These are phyloP conservation scores for Begonia masoniana DNA, from an alignment of 306 rosid species.

Conservation along the genomic window DNA sequence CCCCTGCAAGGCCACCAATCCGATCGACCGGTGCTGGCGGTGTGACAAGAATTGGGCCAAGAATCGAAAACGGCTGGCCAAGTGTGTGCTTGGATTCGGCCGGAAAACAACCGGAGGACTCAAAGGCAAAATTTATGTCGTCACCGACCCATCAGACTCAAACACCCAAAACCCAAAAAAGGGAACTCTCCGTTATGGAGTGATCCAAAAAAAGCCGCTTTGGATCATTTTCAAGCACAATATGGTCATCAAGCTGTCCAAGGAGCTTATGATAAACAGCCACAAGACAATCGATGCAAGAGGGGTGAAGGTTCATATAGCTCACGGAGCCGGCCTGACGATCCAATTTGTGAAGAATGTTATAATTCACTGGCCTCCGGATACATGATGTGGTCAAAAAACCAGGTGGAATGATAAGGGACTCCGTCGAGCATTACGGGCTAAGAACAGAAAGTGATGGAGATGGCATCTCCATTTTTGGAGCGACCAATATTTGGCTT, in stretches of 20 bases:
- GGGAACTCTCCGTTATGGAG: conserved; percentile 55
- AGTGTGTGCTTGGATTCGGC: conserved; percentile 62
- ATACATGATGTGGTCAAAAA: conserved; percentile 14
- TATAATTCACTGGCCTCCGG: conserved; percentile 49
- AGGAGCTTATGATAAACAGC: conserved; percentile 43
- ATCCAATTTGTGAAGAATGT: conserved; percentile 39
- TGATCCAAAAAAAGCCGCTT: conserved; percentile 33
- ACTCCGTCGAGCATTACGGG: conserved; percentile 37
- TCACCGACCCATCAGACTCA: conserved; percentile 46
- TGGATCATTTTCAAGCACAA: conserved; percentile 54
- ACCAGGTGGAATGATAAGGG: conserved; percentile 56
- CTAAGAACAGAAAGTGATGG: conserved; percentile 45
- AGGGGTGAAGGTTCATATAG: conserved; percentile 44
- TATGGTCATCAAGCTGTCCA: conserved; percentile 41
- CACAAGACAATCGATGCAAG: conserved; percentile 90
- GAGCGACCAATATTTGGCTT: conserved; percentile 61
- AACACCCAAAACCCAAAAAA: conserved; percentile 28
- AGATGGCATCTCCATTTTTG: conserved; percentile 58
- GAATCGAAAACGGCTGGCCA: conserved; percentile 35
- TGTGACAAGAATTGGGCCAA: conserved; percentile 45
- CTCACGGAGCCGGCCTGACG: conserved; percentile 46
- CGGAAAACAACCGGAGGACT: conserved; percentile 46
- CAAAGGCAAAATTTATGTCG: conserved; percentile 28
- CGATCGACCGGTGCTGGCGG: conserved; percentile 88
- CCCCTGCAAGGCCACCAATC: conserved; percentile 51